Evolutionary conservation across 179 eudicot genomes (phyloP), one percentile per base, ranked within the genome.

Genomic region (Drosera spatulata): DNA sequence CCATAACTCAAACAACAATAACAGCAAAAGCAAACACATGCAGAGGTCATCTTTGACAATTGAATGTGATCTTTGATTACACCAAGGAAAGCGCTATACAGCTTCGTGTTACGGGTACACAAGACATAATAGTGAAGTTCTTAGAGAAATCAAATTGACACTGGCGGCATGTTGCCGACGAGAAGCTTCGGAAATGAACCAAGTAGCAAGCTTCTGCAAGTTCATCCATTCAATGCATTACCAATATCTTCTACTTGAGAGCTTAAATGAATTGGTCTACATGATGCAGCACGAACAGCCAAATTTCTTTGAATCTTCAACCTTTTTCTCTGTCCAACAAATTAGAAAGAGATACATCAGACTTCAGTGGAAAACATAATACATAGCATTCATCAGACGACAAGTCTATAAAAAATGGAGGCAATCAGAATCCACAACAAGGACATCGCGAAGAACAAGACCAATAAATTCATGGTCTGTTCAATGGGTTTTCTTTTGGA

Each of bases 231-330:
- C 5, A 43, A 43, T 43, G 8, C 8, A 4, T 43, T 52, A 51
- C 39, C 65, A 62, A n/a, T 53, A 43, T 41, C 9, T 37, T 7
- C 66, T 14, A 61, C 57, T 55, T 41, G 58, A 60, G 43, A 54
- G 38, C 57, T 62, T 45, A 7, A 48, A 62, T 51, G 54, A 46
- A 40, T 2, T 65, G 60, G 52, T 52, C 75, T 73, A 77, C 81
- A 77, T 77, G 48, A 77, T 73, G 75, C 72, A 66, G 69, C 81
- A 77, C 8, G 77, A 73, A 73, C 81, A 77, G 53, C 65, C 66
- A 51, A 69, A 70, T 66, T 77, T 77, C 75, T 69, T 73, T 40
- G 77, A 64, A 55, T 73, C 81, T 67, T 77, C 81, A 51, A 77
- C 67, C 75, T 77, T 77, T 70, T 77, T 77, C 43, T 73, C 81